Percentiles rank a stretch among this genome's conserved stretches.
phyloP scores from a whole-genome alignment of 768 basidiomycete genomes.

The Panus rudis region DNA sequence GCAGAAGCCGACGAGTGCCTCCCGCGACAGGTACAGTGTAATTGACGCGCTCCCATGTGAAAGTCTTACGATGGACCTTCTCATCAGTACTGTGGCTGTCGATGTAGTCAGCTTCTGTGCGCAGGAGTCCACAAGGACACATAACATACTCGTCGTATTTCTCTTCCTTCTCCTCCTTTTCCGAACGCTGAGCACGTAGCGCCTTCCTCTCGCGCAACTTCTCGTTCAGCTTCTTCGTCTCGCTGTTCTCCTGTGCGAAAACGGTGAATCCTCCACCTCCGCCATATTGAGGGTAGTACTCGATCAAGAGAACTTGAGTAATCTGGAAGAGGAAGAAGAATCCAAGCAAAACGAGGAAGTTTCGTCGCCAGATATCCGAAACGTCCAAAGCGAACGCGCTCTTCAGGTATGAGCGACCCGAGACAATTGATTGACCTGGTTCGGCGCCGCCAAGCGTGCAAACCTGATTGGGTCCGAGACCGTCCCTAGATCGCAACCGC shows the following conservation, averaged over 20 bases:
- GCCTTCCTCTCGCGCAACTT: constrained; percentile 46
- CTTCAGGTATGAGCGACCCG: constrained; percentile 55
- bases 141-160: no score
- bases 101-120: no score
- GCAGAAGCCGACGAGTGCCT: constrained; percentile 55
- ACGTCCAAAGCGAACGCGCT: constrained; percentile 43
- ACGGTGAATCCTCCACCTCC: constrained; percentile 44
- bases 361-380: constrained; percentile 55
- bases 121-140: no score
- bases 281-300: constrained; percentile 55
- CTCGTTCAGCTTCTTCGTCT: constrained; percentile 49
- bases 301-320: constrained; percentile 60
- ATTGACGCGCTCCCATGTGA: constrained; percentile 79
- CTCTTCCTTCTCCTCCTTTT: no score
- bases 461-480: constrained; percentile 60
- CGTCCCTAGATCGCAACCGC: constrained; percentile 28
- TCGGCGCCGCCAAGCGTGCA: constrained; percentile 70
- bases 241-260: constrained; percentile 51
- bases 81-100: neutral
- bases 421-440: constrained; percentile 47
- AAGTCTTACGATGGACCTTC: constrained; percentile 38
- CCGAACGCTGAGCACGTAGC: constrained; percentile 22
- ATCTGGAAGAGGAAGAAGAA: constrained; percentile 67
- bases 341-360: constrained; percentile 63
- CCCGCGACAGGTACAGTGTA: constrained; percentile 68